A percentile compares a stretch with the other conserved stretches of the same genome.
Evolutionary conservation across 148 eudicot species (phyloP).

Genomic region (Heliamphora exappendiculata): DNA sequence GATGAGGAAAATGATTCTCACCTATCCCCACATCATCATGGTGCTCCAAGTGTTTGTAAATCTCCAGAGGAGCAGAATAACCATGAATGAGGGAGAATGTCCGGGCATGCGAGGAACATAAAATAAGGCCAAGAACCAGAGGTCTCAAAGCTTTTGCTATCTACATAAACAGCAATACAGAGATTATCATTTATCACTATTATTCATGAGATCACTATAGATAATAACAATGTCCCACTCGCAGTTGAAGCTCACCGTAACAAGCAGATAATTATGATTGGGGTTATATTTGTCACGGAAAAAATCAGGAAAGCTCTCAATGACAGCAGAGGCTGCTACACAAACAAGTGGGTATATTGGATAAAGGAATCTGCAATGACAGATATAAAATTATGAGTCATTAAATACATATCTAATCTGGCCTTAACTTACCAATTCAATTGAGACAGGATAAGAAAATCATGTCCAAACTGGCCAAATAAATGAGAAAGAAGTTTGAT

Average conservation of each 20-base stretch:
- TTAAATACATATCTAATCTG: background rate
- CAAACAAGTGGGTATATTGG: slow-evolving; percentile 94
- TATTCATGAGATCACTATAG: background rate
- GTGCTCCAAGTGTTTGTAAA: slow-evolving; percentile 91
- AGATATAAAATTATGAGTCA: slow-evolving; percentile 6
- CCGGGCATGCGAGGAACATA: slow-evolving; percentile 77
- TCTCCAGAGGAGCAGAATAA: slow-evolving; percentile 88
- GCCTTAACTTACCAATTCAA: slow-evolving; percentile 5
- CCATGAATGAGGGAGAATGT: slow-evolving; percentile 89
- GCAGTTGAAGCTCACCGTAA: slow-evolving; percentile 38
- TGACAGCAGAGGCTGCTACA: slow-evolving; percentile 91
- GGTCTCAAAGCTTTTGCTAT: slow-evolving; percentile 64
- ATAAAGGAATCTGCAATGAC: slow-evolving; percentile 77
- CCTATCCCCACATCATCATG: slow-evolving; percentile 80
- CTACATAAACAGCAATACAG: slow-evolving; percentile 39
- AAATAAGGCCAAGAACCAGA: slow-evolving; percentile 64
- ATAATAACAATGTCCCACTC: background rate
- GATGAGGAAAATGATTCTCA: slow-evolving; percentile 17
- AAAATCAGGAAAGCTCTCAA: slow-evolving; percentile 86
- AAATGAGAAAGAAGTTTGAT: background rate
- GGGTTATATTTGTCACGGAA: slow-evolving; percentile 64
- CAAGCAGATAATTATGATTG: slow-evolving; percentile 38
- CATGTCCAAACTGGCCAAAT: background rate
- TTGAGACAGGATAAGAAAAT: background rate
- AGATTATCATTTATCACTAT: slow-evolving; percentile 13